Conservation (phyloP, 1,284 basidiomycete genomes). For the Marasmius sp. region DNA sequence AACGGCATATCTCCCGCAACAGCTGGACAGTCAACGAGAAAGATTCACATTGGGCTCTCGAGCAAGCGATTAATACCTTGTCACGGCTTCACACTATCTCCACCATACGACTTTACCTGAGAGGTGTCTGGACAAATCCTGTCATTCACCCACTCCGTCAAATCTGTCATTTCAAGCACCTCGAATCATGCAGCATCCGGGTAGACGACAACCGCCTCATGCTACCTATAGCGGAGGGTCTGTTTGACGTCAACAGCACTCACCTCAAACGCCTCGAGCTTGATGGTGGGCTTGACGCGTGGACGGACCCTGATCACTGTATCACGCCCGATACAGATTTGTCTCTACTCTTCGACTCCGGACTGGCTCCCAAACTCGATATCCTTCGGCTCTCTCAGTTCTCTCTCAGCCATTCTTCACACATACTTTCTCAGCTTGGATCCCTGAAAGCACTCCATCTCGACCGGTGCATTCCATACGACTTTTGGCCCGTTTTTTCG, state of each 20-base stretch:
- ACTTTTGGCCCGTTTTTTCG: background rate
- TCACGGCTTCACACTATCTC: background rate
- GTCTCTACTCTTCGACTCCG: background rate
- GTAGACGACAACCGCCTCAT: conserved; percentile 1
- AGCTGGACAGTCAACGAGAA: background rate
- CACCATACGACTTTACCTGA: background rate
- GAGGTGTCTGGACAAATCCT: background rate
- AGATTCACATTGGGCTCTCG: background rate
- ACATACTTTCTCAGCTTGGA: background rate
- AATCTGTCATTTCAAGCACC: conserved; percentile 2
- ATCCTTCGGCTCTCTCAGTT: background rate
- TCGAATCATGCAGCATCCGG: background rate
- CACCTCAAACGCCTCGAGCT: background rate
- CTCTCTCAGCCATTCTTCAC: background rate
- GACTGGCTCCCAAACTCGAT: background rate
- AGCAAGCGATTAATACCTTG: background rate
- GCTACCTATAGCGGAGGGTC: background rate
- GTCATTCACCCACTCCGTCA: background rate
- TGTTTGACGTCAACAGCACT: background rate
- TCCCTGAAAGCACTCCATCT: background rate
- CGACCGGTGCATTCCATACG: background rate
- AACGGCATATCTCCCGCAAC: background rate
- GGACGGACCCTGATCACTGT: background rate
- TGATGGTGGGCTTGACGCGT: background rate
- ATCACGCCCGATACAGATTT: background rate